These are phyloP conservation scores for Yarrowia sp. DNA, from an alignment of 805 yeast species.

Conservation along the genomic window DNA sequence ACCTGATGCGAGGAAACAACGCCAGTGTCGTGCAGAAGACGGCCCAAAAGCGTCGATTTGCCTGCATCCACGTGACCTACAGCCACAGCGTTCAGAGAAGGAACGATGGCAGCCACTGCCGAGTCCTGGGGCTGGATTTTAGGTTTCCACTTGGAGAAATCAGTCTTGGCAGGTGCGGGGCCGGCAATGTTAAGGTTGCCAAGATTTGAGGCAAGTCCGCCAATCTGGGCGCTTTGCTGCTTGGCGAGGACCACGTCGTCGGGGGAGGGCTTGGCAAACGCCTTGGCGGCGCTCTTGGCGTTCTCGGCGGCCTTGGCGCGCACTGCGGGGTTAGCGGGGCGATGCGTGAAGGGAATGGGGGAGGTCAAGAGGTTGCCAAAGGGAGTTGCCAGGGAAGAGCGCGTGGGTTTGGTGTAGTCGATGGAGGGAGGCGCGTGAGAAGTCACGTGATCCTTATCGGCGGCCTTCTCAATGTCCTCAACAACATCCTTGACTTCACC, in stretches of 20 bases:
- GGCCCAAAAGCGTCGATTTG: constrained; percentile 75
- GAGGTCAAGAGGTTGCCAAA: constrained; percentile 1
- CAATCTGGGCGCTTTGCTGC: constrained; percentile 42
- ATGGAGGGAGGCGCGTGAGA: not conserved
- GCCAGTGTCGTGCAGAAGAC: constrained; percentile 64
- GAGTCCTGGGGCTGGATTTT: constrained; percentile 13
- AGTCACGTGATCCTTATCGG: not conserved
- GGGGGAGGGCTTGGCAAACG: constrained; percentile 58
- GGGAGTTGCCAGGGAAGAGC: not conserved
- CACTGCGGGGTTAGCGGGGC: constrained; percentile 21
- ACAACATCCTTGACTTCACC: not conserved
- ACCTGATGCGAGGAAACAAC: constrained; percentile 64
- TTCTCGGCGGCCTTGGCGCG: constrained; percentile 18
- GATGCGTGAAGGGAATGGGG: constrained; percentile 4
- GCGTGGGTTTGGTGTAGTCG: not conserved
- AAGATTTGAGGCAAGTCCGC: constrained; percentile 8
- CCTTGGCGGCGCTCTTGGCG: too few species aligned
- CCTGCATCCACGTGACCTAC: constrained; percentile 89
- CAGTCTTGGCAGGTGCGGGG: not conserved
- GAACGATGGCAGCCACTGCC: constrained; percentile 41
- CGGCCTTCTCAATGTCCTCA: too few species aligned
- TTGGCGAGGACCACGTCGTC: constrained; percentile 67
- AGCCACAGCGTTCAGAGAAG: constrained; percentile 68
- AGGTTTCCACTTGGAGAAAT: constrained; percentile 24
- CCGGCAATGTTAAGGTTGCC: not conserved